Conservation (phyloP, 2,329 filamentous ascomycete genomes). For the Microdochium bolleyi region DNA sequence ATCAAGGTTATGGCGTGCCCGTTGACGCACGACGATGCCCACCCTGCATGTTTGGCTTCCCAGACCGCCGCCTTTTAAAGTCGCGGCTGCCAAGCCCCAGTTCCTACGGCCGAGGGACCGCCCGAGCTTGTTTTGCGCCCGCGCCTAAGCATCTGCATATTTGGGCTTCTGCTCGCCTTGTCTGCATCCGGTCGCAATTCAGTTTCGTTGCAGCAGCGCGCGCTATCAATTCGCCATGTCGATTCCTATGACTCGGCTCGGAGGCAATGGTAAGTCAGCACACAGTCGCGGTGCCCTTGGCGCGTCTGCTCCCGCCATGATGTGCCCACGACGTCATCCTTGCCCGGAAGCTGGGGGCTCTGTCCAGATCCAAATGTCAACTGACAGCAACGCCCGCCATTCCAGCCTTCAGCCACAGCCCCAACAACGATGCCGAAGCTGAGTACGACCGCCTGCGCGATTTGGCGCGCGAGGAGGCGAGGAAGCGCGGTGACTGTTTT, state of each 20-base stretch:
- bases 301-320: not conserved
- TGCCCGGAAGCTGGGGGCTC: not conserved
- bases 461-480: slow-evolving; percentile 72
- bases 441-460: slow-evolving; percentile 90
- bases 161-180: not conserved
- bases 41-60: no score
- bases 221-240: slow-evolving; percentile 8
- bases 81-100: not conserved
- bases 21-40: no score
- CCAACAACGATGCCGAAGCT: slow-evolving; percentile 61
- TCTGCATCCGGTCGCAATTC: not conserved
- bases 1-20: no score
- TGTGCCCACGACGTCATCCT: not conserved
- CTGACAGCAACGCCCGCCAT: not conserved
- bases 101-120: slow-evolving; percentile 1
- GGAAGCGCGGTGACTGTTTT: slow-evolving; percentile 71
- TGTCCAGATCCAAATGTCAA: not conserved
- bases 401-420: slow-evolving; percentile 67
- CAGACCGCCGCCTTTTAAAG: no score
- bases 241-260: slow-evolving; percentile 14
- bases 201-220: not conserved
- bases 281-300: slow-evolving; percentile 1
- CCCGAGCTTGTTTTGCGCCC: slow-evolving; percentile 1
- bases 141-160: not conserved
- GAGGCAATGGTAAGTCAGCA: slow-evolving; percentile 11